Percentiles rank a stretch among this genome's conserved stretches.
phyloP scores from a whole-genome alignment of 1,139 yeast genomes.

The Scheffersomyces titani region DNA sequence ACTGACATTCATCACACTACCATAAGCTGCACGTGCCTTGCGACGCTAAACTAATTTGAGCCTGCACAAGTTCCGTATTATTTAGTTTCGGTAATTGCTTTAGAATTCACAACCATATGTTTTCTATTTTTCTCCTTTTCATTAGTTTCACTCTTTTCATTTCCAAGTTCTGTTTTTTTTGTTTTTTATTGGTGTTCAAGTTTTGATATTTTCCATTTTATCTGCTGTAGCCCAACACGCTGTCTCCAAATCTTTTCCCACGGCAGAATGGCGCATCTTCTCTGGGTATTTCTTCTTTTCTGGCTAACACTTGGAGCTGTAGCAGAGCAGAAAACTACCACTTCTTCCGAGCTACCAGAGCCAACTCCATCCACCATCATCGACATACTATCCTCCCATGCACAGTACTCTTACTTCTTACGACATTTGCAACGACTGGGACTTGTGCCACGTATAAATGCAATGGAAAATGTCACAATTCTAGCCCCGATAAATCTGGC shows the following conservation, averaged over 20 bases:
- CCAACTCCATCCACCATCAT: constrained; percentile 57
- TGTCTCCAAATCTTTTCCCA: background rate
- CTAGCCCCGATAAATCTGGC: constrained; percentile 90
- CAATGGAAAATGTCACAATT: constrained; percentile 66
- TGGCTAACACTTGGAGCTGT: background rate
- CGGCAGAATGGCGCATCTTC: background rate
- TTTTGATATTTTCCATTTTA: too few relatives aligned
- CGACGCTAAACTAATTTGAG: background rate
- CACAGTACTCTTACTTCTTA: constrained; percentile 72
- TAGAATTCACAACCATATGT: background rate
- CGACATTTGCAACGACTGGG: constrained; percentile 67
- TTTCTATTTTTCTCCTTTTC: background rate
- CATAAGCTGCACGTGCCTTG: background rate
- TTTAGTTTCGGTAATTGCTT: background rate
- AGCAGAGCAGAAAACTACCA: constrained; percentile 8
- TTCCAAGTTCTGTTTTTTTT: background rate
- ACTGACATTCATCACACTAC: background rate
- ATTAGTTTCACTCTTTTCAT: background rate
- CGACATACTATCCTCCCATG: constrained; percentile 73
- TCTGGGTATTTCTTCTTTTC: background rate
- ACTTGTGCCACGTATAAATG: constrained; percentile 67
- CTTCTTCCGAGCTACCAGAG: constrained; percentile 7
- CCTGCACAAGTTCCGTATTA: background rate
- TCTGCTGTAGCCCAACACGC: background rate
- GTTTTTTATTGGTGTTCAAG: background rate